Evolutionary conservation across 192 early-diverging fungal genomes (phyloP).

Genomic region (Tieghemiomyces parasiticus): DNA sequence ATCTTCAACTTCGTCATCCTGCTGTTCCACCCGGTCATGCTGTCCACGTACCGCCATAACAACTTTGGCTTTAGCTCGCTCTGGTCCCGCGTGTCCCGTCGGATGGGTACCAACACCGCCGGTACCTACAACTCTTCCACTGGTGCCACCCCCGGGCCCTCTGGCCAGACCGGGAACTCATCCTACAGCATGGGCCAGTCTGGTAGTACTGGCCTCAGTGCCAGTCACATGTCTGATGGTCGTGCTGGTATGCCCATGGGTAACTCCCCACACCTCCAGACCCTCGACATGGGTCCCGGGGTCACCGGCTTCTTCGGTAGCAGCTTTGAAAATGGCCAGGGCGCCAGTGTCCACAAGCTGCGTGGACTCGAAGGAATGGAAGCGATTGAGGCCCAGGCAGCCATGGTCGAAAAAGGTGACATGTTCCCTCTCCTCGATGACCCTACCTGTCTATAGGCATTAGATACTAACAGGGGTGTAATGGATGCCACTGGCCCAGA

Average conservation of each 20-base stretch:
- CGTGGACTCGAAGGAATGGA: constrained; percentile 4
- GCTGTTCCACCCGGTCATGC: constrained; percentile 11
- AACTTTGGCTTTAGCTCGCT: constrained; percentile 6
- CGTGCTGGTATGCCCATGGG: not conserved
- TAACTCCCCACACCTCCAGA: not conserved
- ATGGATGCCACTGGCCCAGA: too few species aligned
- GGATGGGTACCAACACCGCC: not conserved
- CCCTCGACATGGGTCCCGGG: constrained; percentile 11
- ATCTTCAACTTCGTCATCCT: constrained; percentile 7
- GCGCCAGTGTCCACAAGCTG: constrained; percentile 4
- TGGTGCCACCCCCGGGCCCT: not conserved
- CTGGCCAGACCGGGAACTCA: too few species aligned
- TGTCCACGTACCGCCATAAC: constrained; percentile 3
- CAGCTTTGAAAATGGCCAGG: too few species aligned
- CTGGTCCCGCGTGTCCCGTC: constrained; percentile 1
- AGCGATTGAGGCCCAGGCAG: not conserved
- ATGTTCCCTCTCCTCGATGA: not conserved
- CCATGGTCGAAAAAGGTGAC: constrained; percentile 1
- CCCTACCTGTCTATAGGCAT: constrained; percentile 8
- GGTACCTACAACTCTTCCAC: constrained; percentile 1
- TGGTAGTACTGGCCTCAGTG: not conserved
- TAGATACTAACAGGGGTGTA: too few species aligned
- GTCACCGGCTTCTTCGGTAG: constrained; percentile 8
- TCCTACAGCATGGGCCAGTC: not conserved
- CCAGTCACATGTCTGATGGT: not conserved